A percentile compares a stretch with the other conserved stretches of the same genome.
These are phyloP conservation scores for Trichoderma parareesei DNA, from an alignment of 495 filamentous ascomycete genomes.

Conservation along the genomic window DNA sequence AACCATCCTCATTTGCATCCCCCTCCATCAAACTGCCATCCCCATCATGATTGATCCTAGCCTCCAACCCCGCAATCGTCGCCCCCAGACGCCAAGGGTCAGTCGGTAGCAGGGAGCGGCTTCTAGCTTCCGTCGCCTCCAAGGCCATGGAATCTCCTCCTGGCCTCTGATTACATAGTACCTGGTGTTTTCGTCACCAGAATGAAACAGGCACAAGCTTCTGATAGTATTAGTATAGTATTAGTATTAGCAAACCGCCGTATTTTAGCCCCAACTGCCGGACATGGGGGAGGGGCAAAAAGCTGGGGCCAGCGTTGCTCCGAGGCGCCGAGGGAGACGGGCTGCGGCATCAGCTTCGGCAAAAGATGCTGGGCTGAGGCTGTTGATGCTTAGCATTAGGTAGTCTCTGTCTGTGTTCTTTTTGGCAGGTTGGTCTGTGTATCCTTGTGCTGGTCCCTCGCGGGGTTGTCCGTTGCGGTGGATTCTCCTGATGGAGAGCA, in stretches of 20 bases:
- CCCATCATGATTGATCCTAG: not conserved
- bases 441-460: not conserved
- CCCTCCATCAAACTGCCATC: not conserved
- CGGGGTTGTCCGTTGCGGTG: not conserved
- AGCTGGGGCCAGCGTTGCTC: not conserved
- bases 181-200: not conserved
- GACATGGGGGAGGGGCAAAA: not conserved
- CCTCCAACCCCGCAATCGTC: constrained; percentile 3
- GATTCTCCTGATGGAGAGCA: not conserved
- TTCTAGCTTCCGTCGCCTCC: not conserved
- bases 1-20: no score
- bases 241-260: no score
- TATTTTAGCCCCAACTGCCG: no score
- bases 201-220: not conserved
- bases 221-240: no score
- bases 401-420: no score
- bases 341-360: not conserved
- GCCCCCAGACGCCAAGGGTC: constrained; percentile 3
- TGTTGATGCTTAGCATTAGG: not conserved
- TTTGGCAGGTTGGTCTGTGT: not conserved
- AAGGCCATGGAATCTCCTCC: not conserved
- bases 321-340: not conserved
- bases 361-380: not conserved
- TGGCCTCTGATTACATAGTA: not conserved
- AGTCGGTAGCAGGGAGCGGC: not conserved